Percentiles rank a stretch among this genome's conserved stretches.
Conservation (phyloP, 2,329 filamentous ascomycete genomes). For the Aspergillus pseudotamarii region DNA sequence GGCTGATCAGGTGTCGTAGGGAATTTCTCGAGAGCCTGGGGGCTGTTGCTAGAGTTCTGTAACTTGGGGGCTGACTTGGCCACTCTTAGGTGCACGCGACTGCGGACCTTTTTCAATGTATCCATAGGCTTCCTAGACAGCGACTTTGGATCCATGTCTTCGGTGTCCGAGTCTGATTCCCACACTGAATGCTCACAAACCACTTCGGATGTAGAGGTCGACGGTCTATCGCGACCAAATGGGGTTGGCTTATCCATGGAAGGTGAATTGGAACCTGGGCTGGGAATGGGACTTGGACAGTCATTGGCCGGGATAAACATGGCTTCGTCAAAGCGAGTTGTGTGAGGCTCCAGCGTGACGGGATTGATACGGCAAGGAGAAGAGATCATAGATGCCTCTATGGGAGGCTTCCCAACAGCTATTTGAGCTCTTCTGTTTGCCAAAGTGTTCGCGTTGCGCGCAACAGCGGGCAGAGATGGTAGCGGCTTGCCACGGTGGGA, state of each 20-base stretch:
- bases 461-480: constrained; percentile 33
- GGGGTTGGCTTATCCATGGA: constrained; percentile 32
- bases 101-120: constrained; percentile 44
- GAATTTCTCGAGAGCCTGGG: constrained; percentile 29
- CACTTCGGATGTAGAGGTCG: constrained; percentile 36
- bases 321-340: constrained; percentile 42
- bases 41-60: constrained; percentile 23
- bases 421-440: constrained; percentile 27
- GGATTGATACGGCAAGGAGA: constrained; percentile 42
- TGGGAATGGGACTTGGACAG: constrained; percentile 39
- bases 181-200: constrained; percentile 43
- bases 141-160: constrained; percentile 37
- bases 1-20: constrained; percentile 33
- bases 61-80: constrained; percentile 42
- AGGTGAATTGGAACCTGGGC: constrained; percentile 31
- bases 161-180: constrained; percentile 44
- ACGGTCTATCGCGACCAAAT: constrained; percentile 33
- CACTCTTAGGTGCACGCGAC: constrained; percentile 41
- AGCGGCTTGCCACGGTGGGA: constrained; percentile 34
- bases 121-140: constrained; percentile 42
- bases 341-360: constrained; percentile 42
- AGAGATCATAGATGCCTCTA: constrained; percentile 44
- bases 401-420: constrained; percentile 29
- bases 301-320: constrained; percentile 45
- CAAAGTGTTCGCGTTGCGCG: constrained; percentile 24